Evolutionary conservation across 306 rosid species (phyloP).

Genomic region (Acacia crassicarpa): DNA sequence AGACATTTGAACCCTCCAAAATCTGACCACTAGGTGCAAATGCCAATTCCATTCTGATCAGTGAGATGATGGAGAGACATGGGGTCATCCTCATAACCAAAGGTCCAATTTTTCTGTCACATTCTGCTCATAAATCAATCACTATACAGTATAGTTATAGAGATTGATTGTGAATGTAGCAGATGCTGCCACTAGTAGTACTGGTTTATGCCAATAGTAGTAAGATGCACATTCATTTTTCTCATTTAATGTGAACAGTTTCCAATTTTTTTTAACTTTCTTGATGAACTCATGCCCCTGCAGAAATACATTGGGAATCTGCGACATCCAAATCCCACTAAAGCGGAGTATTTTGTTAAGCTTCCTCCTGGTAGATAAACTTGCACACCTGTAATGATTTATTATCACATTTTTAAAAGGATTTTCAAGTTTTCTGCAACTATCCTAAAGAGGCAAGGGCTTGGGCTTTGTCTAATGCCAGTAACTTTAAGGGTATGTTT

Average conservation of each 20-base stretch:
- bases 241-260: conserved; percentile 34
- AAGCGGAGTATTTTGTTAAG: not conserved
- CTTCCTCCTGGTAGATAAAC: not conserved
- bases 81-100: conserved; percentile 31
- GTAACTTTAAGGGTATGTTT: too few species aligned
- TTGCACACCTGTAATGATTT: not conserved
- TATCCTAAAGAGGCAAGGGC: not conserved
- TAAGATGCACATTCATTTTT: conserved; percentile 42
- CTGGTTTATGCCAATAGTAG: conserved; percentile 43
- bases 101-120: conserved; percentile 25
- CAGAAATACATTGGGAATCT: conserved; percentile 40
- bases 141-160: conserved; percentile 11
- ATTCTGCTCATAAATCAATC: conserved; percentile 25
- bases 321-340: conserved; percentile 26
- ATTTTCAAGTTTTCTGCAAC: not conserved
- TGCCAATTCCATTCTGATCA: not conserved
- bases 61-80: not conserved
- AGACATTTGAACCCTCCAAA: conserved; percentile 29
- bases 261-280: conserved; percentile 18
- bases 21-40: conserved; percentile 4
- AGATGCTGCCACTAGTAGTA: conserved; percentile 7
- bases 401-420: not conserved
- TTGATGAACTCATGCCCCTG: conserved; percentile 35
- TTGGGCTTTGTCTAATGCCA: not conserved
- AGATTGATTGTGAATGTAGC: conserved; percentile 30